Evolutionary conservation across 225 moss, liverwort and hornwort genomes (phyloP), one percentile per base, ranked within the genome.

Genomic region (Pseudoscleropodium purum): DNA sequence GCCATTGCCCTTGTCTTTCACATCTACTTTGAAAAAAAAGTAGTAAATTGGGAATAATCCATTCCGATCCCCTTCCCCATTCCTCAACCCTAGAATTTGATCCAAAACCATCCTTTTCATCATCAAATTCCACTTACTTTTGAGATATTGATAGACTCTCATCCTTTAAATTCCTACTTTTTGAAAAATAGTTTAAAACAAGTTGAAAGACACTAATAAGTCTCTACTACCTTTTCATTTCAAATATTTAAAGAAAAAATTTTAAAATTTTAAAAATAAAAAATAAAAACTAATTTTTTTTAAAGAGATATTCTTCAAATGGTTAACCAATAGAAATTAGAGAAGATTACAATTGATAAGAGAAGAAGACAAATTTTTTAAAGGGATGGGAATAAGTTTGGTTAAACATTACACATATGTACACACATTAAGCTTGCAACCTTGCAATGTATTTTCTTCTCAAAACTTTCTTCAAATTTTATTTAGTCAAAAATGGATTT

Each of bases 11-110:
- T 49, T 33, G 1, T 10, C 20, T 75, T 49, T 75, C 1, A 49
- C 75, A 75, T 31, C 4, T 3, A 75, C 47, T 74, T 73, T 45
- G 30, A 10, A 74, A 45, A 5, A 8, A 30, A 45, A 1, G 17
- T 45, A 10, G 6, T 17, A 45, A 17, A 3, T 30, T 45, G 15
- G 30, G 3, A 73, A 73, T 16, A 27, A 43, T 1, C 43, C 43
- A 73, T 73, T 27, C 0, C 1, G 1, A 0, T 0, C 25, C 5
- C 6, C 39, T 1, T 25, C 8, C 0, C 7, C 8, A 43, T 73
- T 73, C 7, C 0, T 10, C 2, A 45, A 4, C 10, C 18, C 45
- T 74, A 16, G 2, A 10, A 4, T 9, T 43, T 43, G 3, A 43
- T 16, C 10, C 2, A 9, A 43, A 27, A 9, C 16, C 27, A 43